These are phyloP conservation scores for Byssochlamys sp. DNA, from an alignment of 2,329 filamentous ascomycete genomes.

Conservation along the genomic window DNA sequence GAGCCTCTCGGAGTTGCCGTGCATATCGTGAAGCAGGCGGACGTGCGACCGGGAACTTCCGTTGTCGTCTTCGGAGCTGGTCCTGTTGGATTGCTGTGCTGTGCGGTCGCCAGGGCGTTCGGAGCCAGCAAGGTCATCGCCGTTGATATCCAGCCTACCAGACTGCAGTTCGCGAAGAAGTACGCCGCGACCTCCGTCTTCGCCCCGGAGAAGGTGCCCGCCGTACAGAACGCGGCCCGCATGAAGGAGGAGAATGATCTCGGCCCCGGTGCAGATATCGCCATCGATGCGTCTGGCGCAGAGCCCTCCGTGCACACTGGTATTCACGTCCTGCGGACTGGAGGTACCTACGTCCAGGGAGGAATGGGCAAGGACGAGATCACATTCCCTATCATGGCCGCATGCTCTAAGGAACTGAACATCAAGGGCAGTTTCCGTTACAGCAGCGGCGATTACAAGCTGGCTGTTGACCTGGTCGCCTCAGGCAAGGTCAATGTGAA, in stretches of 20 bases:
- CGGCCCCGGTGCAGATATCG: constrained; percentile 59
- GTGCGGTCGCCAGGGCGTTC: constrained; percentile 71
- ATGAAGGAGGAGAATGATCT: constrained; percentile 57
- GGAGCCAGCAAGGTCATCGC: constrained; percentile 78
- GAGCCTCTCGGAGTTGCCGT: constrained; percentile 82
- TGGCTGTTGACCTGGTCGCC: constrained; percentile 68
- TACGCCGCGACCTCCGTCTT: constrained; percentile 50
- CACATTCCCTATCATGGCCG: constrained; percentile 79
- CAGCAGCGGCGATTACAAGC: constrained; percentile 73
- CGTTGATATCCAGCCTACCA: constrained; percentile 73
- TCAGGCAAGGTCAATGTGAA: constrained; percentile 64
- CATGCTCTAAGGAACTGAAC: constrained; percentile 82
- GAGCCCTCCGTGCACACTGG: constrained; percentile 68
- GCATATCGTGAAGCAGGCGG: constrained; percentile 68
- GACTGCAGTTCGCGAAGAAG: constrained; percentile 66
- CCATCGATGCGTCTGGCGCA: constrained; percentile 71
- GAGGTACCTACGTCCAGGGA: constrained; percentile 72
- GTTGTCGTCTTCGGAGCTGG: constrained; percentile 81
- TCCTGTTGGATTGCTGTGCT: constrained; percentile 78
- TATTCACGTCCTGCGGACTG: constrained; percentile 59
- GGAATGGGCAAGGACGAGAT: constrained; percentile 87
- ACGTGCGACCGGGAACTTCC: constrained; percentile 61
- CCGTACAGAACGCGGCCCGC: constrained; percentile 64
- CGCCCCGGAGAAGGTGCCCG: constrained; percentile 53
- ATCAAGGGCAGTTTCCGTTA: constrained; percentile 85